phyloP scores from a whole-genome alignment of 306 rosid genomes.

The Fagus sylvatica region DNA sequence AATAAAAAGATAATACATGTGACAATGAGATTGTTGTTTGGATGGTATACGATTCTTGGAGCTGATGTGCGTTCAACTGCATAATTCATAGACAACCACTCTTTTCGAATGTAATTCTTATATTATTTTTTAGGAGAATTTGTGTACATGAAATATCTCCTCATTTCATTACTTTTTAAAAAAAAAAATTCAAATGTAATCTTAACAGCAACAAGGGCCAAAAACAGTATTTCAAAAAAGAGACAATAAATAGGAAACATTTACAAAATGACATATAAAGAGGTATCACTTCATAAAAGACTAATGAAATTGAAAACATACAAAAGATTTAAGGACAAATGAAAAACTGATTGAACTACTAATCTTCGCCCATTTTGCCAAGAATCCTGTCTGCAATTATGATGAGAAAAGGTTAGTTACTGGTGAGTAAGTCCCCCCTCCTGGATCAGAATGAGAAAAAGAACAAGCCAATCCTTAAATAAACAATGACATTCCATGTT shows the following conservation, averaged over 20 bases:
- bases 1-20: too few species aligned
- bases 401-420: slow-evolving; percentile 11
- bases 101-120: too few species aligned
- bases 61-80: too few species aligned
- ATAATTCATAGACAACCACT: too few species aligned
- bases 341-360: not conserved
- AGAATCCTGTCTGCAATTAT: slow-evolving; percentile 67
- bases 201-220: not conserved
- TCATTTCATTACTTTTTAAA: not conserved
- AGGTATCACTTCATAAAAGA: not conserved
- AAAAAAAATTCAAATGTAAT: not conserved
- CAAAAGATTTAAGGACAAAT: not conserved
- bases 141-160: too few species aligned
- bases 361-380: slow-evolving; percentile 87
- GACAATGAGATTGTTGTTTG: too few species aligned
- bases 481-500: not conserved
- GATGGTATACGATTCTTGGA: too few species aligned
- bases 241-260: not conserved
- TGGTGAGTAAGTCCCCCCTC: slow-evolving; percentile 6
- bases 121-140: too few species aligned
- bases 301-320: not conserved
- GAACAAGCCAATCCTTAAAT: not conserved
- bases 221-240: not conserved
- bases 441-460: not conserved
- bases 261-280: not conserved